Evolutionary conservation across 2,329 filamentous ascomycete genomes (phyloP), one percentile per base, ranked within the genome.

Genomic region (Emmonsia crescens): DNA sequence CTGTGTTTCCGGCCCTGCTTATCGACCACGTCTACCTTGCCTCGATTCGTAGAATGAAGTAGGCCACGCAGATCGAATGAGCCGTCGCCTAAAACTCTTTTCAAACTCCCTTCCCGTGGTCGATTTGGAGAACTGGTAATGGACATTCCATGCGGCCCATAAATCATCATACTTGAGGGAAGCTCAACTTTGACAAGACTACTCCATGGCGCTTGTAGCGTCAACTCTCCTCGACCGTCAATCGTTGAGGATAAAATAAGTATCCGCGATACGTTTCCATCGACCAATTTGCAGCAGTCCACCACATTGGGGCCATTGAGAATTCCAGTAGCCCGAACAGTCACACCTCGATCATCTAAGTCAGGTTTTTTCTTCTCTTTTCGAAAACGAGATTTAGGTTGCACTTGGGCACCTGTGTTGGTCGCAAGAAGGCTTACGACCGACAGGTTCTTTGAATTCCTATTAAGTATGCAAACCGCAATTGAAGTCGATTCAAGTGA

Each of bases 151-250:
- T 83, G 80, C 31, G 82, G 77, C 65, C 88, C 84, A 61, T 85
- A 81, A 27, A 85, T 72, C 63, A 80, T 80, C 24, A 91, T 76
- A 33, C 80, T 76, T 6, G 63, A 67, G 1, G 88, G 86, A 1
- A 91, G 74, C 0, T 81, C 77, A n/a, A 91, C 75, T 51, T 84
- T 85, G n/a, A 85, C 84, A 14, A 88, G 79, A 59, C 82, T 82
- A 62, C 86, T 86, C 89, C 89, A 92, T 0, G 88, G 88, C 5
- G 87, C 87, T 72, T 91, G 88, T 10, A 89, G 76, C 66, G 86
- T 89, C 19, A 93, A 74, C 68, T 88, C 84, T 55, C 84, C 82
- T 36, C 82, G 80, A 1, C 87, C 86, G 65, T 84, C 78, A 58
- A 81, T 80, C 29, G 84, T 83, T 66, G 87, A 83, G 2, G 85